These are phyloP conservation scores for Neurospora africana DNA, from an alignment of 495 filamentous ascomycete species.

Conservation along the genomic window DNA sequence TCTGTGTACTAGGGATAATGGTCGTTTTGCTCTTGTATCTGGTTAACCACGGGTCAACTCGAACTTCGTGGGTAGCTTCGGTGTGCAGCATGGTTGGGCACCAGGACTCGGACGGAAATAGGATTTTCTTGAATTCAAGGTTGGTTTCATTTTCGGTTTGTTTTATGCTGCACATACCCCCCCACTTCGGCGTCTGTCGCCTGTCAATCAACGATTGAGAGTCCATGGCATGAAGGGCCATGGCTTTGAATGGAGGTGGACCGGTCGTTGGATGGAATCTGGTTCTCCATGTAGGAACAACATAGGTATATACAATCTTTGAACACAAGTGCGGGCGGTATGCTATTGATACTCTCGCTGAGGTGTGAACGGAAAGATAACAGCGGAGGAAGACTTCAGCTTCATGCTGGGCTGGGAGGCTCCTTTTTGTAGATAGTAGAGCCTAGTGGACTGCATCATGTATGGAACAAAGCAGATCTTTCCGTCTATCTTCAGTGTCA, in stretches of 20 bases:
- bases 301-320: slow-evolving; percentile 6
- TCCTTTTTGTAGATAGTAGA: neutral
- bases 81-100: neutral
- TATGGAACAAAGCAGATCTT: neutral
- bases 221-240: neutral
- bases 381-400: neutral
- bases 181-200: slow-evolving; percentile 7
- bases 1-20: neutral
- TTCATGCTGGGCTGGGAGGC: neutral
- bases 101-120: neutral
- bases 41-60: neutral
- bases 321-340: neutral
- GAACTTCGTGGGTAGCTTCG: neutral
- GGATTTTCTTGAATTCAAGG: slow-evolving; percentile 1
- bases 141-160: slow-evolving; percentile 7
- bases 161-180: slow-evolving; percentile 16
- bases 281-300: slow-evolving; percentile 4
- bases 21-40: neutral
- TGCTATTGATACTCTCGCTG: neutral
- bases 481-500: neutral
- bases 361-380: neutral
- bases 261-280: slow-evolving; percentile 6
- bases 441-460: neutral
- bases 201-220: slow-evolving; percentile 2
- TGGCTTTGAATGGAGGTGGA: slow-evolving; percentile 5